Evolutionary conservation across 768 basidiomycete genomes (phyloP).

Genomic region (Leccinum uliginosum): DNA sequence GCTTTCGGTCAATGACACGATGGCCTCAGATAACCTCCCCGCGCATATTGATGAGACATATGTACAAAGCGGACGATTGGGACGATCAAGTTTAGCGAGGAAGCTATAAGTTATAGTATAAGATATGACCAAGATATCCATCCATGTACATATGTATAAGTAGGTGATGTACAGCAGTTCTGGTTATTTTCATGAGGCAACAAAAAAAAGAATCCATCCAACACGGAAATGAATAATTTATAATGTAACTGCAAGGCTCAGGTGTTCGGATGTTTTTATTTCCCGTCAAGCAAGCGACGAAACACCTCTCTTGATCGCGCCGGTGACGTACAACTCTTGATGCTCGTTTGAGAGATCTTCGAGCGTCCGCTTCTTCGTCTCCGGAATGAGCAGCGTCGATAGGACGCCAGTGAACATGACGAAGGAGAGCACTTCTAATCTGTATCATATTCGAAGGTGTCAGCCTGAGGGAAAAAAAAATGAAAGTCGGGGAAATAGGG

Average conservation of each 20-base stretch:
- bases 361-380: slow-evolving; percentile 62
- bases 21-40: not conserved
- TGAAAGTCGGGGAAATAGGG: not conserved
- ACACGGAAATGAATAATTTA: not conserved
- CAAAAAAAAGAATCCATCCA: not conserved
- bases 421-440: slow-evolving; percentile 72
- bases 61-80: not conserved
- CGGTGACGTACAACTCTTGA: slow-evolving; percentile 55
- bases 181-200: not conserved
- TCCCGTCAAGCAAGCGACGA: slow-evolving; percentile 3
- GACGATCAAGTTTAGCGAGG: not conserved
- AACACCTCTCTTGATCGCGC: slow-evolving; percentile 12
- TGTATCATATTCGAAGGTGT: slow-evolving; percentile 26
- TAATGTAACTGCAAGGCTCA: not conserved
- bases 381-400: slow-evolving; percentile 79
- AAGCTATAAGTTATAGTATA: not conserved
- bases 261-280: not conserved
- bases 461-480: not conserved
- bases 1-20: not conserved
- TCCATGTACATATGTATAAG: too few relatives aligned
- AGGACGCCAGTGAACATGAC: slow-evolving; percentile 83
- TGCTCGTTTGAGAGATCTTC: slow-evolving; percentile 72
- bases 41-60: too few relatives aligned
- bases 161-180: not conserved
- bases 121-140: not conserved